Conservation (phyloP, 305 asterid genomes). For the Fraxinus sp. region DNA sequence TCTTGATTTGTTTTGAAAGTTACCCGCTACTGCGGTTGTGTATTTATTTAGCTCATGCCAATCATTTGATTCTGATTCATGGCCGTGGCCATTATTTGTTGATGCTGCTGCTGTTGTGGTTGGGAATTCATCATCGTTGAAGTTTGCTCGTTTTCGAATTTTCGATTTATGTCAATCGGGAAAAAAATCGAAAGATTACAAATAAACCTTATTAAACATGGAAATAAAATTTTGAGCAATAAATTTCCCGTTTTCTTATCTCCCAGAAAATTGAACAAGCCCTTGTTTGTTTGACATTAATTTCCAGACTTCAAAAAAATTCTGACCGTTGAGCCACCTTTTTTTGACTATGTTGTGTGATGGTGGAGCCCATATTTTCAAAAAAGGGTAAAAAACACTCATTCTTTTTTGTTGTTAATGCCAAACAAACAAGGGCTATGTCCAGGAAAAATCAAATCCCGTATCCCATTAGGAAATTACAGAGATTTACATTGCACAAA, state of each 20-base stretch:
- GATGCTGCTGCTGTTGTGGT: neutral
- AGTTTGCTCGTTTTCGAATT: neutral
- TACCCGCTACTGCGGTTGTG: conserved; percentile 30
- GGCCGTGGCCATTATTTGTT: neutral
- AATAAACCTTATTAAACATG: neutral
- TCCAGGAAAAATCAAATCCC: neutral
- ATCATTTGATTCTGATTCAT: neutral
- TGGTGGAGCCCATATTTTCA: no score
- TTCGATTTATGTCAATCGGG: neutral
- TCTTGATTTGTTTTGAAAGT: neutral
- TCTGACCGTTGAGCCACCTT: no score
- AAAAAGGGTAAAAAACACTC: no score
- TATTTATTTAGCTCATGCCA: neutral
- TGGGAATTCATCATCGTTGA: neutral
- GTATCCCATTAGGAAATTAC: neutral
- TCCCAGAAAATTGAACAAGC: neutral
- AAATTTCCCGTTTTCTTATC: neutral
- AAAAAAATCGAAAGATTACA: neutral
- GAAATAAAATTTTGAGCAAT: neutral
- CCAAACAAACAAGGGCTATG: no score
- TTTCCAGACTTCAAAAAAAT: no score
- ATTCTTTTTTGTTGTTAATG: no score
- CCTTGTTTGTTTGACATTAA: no score
- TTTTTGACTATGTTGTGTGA: no score
- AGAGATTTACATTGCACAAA: neutral